These are phyloP conservation scores for Talaromyces sp. DNA, from an alignment of 2,329 filamentous ascomycete species.

Conservation along the genomic window DNA sequence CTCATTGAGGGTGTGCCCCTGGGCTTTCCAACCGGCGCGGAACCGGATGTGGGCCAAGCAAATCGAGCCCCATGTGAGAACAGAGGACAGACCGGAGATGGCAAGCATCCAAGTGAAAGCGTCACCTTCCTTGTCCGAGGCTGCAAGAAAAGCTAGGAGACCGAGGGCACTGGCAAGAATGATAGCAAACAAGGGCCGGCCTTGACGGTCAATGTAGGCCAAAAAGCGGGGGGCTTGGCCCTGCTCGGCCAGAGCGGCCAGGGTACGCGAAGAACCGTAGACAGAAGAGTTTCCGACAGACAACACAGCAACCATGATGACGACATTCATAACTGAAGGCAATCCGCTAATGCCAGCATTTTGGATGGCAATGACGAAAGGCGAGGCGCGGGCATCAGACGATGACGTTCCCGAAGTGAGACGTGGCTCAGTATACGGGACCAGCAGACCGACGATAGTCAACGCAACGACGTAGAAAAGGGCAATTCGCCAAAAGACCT, in stretches of 20 bases:
- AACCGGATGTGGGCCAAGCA: constrained; percentile 91
- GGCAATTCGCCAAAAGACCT: constrained; percentile 91
- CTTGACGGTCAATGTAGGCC: constrained; percentile 75
- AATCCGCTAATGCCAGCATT: constrained; percentile 76
- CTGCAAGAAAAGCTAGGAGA: constrained; percentile 71
- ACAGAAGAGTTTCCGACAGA: constrained; percentile 90
- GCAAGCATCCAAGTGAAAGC: constrained; percentile 78
- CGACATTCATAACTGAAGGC: constrained; percentile 88
- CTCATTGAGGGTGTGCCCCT: constrained; percentile 66
- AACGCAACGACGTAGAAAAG: constrained; percentile 86
- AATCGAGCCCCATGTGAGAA: constrained; percentile 78
- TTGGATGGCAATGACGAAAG: constrained; percentile 88
- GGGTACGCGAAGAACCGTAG: constrained; percentile 84
- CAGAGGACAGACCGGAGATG: constrained; percentile 65
- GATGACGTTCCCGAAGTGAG: constrained; percentile 56
- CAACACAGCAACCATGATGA: constrained; percentile 84
- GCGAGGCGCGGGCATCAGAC: constrained; percentile 70
- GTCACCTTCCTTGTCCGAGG: constrained; percentile 52
- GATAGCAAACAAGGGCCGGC: constrained; percentile 73
- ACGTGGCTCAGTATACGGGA: constrained; percentile 63
- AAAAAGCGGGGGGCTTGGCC: constrained; percentile 72
- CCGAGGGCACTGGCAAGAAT: constrained; percentile 61
- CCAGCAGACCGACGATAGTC: constrained; percentile 72
- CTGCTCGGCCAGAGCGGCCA: constrained; percentile 85
- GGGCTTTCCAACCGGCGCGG: constrained; percentile 67